These are phyloP conservation scores for Pelargonium australe DNA, from an alignment of 441 rosid genomes.

Conservation along the genomic window DNA sequence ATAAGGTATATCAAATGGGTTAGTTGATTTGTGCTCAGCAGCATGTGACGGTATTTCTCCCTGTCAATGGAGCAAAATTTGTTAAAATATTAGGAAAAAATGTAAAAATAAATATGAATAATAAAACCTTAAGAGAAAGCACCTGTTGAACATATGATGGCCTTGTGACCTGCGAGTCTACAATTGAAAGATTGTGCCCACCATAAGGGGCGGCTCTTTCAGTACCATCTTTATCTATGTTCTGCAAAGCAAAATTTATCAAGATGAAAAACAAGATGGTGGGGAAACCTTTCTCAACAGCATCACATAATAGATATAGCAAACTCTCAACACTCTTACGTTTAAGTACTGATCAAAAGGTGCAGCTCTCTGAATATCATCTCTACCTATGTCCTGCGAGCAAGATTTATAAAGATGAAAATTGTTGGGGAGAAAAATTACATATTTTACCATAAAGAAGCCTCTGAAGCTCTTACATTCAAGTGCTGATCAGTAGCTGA, in stretches of 20 bases:
- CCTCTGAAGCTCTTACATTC: slow-evolving; percentile 38
- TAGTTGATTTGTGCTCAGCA: slow-evolving; percentile 47
- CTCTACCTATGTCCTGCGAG: neutral
- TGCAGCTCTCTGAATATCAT: neutral
- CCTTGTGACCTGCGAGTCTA: slow-evolving; percentile 29
- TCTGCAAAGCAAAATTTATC: slow-evolving; percentile 32
- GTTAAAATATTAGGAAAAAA: too few relatives aligned
- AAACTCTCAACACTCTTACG: slow-evolving; percentile 14
- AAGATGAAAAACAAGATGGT: slow-evolving; percentile 20
- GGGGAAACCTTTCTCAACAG: slow-evolving; percentile 11
- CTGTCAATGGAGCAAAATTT: slow-evolving; percentile 27
- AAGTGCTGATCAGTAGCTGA: slow-evolving; percentile 35
- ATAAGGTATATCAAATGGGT: slow-evolving; percentile 90
- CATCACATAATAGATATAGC: slow-evolving; percentile 17
- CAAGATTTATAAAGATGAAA: neutral
- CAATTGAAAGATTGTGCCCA: slow-evolving; percentile 28
- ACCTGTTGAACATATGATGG: slow-evolving; percentile 32
- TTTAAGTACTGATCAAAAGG: neutral
- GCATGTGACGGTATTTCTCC: slow-evolving; percentile 37
- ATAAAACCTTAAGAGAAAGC: slow-evolving; percentile 38
- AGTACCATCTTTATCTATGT: slow-evolving; percentile 26
- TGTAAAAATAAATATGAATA: neutral
- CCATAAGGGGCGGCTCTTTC: slow-evolving; percentile 24
- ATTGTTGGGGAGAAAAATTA: neutral
- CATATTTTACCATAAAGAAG: neutral